Percentiles rank a stretch among this genome's conserved stretches.
phyloP scores from a whole-genome alignment of 768 basidiomycete genomes.

The Agaricus blazei region DNA sequence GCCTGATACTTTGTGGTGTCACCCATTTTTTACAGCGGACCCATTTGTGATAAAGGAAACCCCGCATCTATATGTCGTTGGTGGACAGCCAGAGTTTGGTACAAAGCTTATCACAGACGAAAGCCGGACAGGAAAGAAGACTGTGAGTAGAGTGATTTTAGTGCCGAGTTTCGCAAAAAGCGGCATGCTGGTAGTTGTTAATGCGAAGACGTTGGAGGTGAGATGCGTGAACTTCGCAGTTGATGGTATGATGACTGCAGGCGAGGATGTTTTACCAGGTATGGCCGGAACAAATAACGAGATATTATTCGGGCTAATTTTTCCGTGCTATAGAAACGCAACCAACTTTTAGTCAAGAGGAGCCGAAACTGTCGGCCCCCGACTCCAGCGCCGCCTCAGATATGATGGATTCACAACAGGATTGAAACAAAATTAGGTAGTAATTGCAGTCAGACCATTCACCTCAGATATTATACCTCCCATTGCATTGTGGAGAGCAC shows the following conservation, averaged over 20 bases:
- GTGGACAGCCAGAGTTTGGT: conserved; percentile 80
- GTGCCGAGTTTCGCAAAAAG: conserved; percentile 78
- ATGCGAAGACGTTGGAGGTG: conserved; percentile 71
- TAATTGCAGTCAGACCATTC: not conserved
- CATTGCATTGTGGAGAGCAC: conserved; percentile 84
- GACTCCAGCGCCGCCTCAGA: conserved; percentile 12
- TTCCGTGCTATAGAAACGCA: conserved; percentile 10
- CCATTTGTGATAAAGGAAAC: conserved; percentile 86
- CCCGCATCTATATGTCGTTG: conserved; percentile 90
- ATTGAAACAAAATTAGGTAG: not conserved
- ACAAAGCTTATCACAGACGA: conserved; percentile 58
- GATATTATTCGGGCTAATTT: not conserved
- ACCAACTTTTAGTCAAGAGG: conserved; percentile 15
- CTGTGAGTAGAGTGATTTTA: conserved; percentile 67
- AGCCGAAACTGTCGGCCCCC: conserved; percentile 21
- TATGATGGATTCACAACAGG: conserved; percentile 10
- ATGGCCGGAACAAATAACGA: not conserved
- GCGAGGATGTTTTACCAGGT: conserved; percentile 16
- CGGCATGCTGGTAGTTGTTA: conserved; percentile 74
- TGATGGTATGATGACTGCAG: conserved; percentile 35
- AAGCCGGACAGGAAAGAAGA: conserved; percentile 21
- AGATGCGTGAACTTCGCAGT: conserved; percentile 56
- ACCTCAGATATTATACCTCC: conserved; percentile 44
- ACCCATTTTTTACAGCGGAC: conserved; percentile 83
- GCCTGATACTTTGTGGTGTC: conserved; percentile 98